Evolutionary conservation across 768 basidiomycete genomes (phyloP), one percentile per base, ranked within the genome.

Genomic region (Mycena metata): DNA sequence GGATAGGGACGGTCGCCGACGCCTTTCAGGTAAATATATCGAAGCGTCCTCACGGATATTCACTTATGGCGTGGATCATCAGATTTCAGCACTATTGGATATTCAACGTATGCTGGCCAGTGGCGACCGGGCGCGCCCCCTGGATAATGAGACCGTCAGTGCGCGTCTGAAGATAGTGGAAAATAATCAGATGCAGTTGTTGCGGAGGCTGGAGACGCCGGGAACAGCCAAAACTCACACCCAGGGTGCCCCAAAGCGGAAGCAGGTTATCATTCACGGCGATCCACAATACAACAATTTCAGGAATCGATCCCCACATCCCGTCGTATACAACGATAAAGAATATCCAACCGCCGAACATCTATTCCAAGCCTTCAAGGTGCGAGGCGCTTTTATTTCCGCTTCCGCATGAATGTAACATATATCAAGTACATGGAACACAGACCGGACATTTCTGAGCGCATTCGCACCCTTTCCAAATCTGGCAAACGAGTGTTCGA

Each of bases 311-410:
- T 85, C 85, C 5, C 73, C 81, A 6, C 81, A 85, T 70, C 73
- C 80, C 6, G 78, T 86, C 42, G 70, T 76, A 23, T 84, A 83
- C 66, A 63, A 70, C 17, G 79, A 81, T 17, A 81, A 78, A 67
- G 49, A 69, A 3, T 86, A 86, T 64, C 82, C 82, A 0, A 85
- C 85, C 13, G 81, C 82, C 52, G 85, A 85, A 68, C 85, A 86
- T 69, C 70, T 86, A 42, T 86, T 83, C 55, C 84, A 86, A 63
- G 79, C 85, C 24, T 76, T 84, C 72, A 85, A 81, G 78, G 80
- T 79, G 49, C 4, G 62, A 15, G 13, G 21, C n/a, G n/a, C n/a
- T n/a, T n/a, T n/a, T 35, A 30, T 30, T 30, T 30, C 9, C 35
- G 2, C 36, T 33, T 35, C 24, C 36, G n/a, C n/a, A n/a, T n/a